A percentile compares a stretch with the other conserved stretches of the same genome.
Evolutionary conservation across 192 early-diverging fungal species (phyloP).

Genomic region (Backusella morwellensis): DNA sequence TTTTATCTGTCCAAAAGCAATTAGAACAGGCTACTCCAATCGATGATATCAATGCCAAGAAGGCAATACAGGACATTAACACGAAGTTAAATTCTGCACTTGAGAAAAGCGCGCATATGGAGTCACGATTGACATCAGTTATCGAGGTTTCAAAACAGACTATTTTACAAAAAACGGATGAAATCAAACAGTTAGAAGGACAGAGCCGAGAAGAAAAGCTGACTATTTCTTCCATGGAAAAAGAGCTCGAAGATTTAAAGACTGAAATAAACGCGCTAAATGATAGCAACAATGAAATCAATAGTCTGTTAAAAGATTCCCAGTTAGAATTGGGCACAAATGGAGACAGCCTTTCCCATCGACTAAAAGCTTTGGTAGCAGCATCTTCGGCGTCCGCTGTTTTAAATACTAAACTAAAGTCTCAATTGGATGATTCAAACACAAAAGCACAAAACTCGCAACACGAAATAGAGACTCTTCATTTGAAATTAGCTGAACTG

Average conservation of each 20-base stretch:
- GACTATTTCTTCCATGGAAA: neutral
- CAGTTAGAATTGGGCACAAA: neutral
- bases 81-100: neutral
- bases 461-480: neutral
- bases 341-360: neutral
- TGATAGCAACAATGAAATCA: neutral
- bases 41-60: neutral
- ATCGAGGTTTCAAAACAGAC: neutral
- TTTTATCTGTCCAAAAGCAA: conserved; percentile 5
- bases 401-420: neutral
- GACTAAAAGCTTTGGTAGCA: neutral
- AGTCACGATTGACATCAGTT: neutral
- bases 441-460: neutral
- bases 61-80: neutral
- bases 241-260: neutral
- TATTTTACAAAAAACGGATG: neutral
- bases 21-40: neutral
- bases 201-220: neutral
- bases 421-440: neutral
- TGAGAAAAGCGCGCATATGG: neutral
- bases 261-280: neutral
- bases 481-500: neutral
- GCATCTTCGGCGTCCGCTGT: neutral
- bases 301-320: neutral
- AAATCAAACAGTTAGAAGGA: neutral